phyloP scores from a whole-genome alignment of 805 yeast genomes.

The Komagataella pseudopastoris region DNA sequence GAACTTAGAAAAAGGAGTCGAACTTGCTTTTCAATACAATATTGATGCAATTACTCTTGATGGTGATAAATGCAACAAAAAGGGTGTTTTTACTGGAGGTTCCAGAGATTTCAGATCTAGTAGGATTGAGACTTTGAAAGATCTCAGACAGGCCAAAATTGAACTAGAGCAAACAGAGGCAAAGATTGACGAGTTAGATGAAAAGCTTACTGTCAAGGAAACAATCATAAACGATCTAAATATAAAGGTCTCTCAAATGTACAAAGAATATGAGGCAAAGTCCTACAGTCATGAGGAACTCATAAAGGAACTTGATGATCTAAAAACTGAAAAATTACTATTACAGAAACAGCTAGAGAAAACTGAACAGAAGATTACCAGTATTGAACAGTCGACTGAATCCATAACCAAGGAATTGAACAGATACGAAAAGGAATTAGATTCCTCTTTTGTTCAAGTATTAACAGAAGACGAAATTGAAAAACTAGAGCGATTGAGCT shows the following conservation, averaged over 20 bases:
- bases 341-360: constrained; percentile 27
- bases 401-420: constrained; percentile 22
- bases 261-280: constrained; percentile 10
- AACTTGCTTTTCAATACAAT: constrained; percentile 44
- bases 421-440: constrained; percentile 34
- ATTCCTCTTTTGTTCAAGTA: constrained; percentile 37
- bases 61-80: constrained; percentile 80
- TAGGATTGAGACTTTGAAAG: constrained; percentile 56
- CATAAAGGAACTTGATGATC: neutral
- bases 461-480: constrained; percentile 35
- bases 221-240: constrained; percentile 35
- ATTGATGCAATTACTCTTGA: constrained; percentile 77
- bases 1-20: constrained; percentile 54
- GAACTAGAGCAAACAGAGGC: constrained; percentile 28
- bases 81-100: constrained; percentile 85
- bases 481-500: constrained; percentile 21
- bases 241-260: constrained; percentile 23
- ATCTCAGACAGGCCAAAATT: constrained; percentile 35
- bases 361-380: constrained; percentile 22
- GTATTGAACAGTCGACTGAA: constrained; percentile 13
- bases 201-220: constrained; percentile 30
- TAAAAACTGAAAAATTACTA: constrained; percentile 10
- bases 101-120: constrained; percentile 47
- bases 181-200: constrained; percentile 23
- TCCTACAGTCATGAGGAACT: neutral